Evolutionary conservation across 2,329 filamentous ascomycete species (phyloP), one percentile per base, ranked within the genome.

Genomic region (Phaeosphaeriaceae sp.): DNA sequence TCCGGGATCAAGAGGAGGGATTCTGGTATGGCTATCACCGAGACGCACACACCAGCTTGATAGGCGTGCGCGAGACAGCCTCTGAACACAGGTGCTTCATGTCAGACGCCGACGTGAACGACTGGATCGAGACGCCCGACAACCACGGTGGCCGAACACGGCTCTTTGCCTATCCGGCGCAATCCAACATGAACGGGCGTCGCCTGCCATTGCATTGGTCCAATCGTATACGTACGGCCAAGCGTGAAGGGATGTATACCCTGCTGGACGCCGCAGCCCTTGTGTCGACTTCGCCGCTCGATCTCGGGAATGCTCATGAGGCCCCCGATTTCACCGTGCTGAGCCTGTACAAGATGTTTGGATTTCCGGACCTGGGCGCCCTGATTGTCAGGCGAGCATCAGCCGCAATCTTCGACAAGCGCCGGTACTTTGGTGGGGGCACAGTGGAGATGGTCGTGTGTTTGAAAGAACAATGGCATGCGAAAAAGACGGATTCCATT

Each of bases 341-440:
- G 44, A 97, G 94, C 76, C 88, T 98, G 64, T 96, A 97, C 81
- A 99, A 98, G 77, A 94, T 97, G n/a, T 98, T 98, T 76, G 94
- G 95, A 1, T 97, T 97, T 65, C 94, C 94, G 0, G 92, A 98
- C 73, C 82, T 98, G 1, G 94, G 94, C 1, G 93, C 89, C 1
- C 79, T 99, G 58, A 88, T 98, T 28, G 88, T 98, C 13, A 88
- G 91, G 44, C 93, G 92, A 67, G 83, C 86, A 30, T 86, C 91
- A 13, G 87, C 86, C 7, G 76, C 84, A 42, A 73, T 90, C 2
- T 88, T 97, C 49, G 81, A 85, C 30, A 81, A 83, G 44, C 87
- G 93, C 59, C 88, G 82, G 61, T 99, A 96, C 70, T 99, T 99
- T 78, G 94, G 94, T 6, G 95, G 94, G 7, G 95, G 95, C 3